Base-by-base conservation (phyloP, 1,284 basidiomycete species). In the Boletellus deceptivus region DNA sequence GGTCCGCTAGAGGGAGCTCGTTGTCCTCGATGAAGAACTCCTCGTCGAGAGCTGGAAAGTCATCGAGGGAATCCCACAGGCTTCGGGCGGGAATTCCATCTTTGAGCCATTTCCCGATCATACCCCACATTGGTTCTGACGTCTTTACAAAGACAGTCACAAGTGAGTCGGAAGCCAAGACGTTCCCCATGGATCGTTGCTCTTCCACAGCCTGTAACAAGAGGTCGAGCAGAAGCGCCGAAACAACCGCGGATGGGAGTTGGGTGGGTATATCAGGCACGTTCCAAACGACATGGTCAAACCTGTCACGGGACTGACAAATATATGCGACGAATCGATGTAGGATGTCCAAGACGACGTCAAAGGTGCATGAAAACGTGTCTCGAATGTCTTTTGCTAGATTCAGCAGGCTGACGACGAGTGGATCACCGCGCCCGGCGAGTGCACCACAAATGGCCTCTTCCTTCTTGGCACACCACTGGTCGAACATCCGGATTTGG, bases 11-110 rank as follows among this genome's bases (percentile, higher is more conserved):
- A n/a, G 71, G 79, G 55, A 83, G 74, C 54, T 77, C 83, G 63
- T 77, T 90, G 61, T 76, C 82, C 59, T 88, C 82, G 48, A 93
- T 80, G 68, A 91, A 93, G 70, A 92, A 92, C 62, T 94, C 91
- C 7, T 84, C 82, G 16, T 90, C 80, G 2, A 84, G 68, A 20
- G 74, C 39, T 44, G 33, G 60, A 20, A 52, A 52, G 22, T 64
- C 52, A 16, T 61, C 61, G 14, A 61, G 59, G 13, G 49, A 39
- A 27, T 61, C 72, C 59, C 66, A 73, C 46, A 69, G 51, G 9
- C 78, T 80, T 29, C 71, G 70, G 18, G 76, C 61, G 3, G 80
- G 77, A 82, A 91, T 89, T 1, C 91, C 91, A 54, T 84, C 75
- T 35, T 74, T 75, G 31, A 93, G 69, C 91, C 91, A 94, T 45